Evolutionary conservation across 306 rosid genomes (phyloP).

Genomic region (Lagenaria siceraria): DNA sequence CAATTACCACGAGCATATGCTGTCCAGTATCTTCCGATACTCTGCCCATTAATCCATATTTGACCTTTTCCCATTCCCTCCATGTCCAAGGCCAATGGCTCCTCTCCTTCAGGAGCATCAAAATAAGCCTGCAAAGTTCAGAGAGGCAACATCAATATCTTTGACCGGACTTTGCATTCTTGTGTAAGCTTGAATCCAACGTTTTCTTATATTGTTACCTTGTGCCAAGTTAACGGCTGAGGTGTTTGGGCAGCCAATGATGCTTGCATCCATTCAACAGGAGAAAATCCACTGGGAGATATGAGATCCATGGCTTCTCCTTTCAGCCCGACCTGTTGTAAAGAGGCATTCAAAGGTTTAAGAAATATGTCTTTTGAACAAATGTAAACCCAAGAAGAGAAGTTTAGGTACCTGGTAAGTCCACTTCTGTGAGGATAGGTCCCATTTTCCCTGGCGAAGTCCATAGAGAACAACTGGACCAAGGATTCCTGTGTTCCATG

Average conservation of each 20-base stretch:
- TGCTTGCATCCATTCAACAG: slow-evolving; percentile 74
- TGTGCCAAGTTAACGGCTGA: slow-evolving; percentile 96
- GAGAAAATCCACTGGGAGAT: slow-evolving; percentile 50
- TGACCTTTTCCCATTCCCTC: slow-evolving; percentile 97
- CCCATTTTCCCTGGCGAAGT: slow-evolving; percentile 78
- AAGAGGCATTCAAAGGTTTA: neutral
- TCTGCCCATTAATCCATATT: slow-evolving; percentile 88
- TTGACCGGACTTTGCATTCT: neutral
- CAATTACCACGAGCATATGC: slow-evolving; percentile 63
- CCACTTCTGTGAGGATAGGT: slow-evolving; percentile 90
- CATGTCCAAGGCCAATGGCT: slow-evolving; percentile 89
- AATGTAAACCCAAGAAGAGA: neutral
- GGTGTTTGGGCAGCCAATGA: slow-evolving; percentile 46
- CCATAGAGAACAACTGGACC: slow-evolving; percentile 95
- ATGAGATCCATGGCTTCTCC: slow-evolving; percentile 91
- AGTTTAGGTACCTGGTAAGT: slow-evolving; percentile 60
- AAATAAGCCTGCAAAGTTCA: slow-evolving; percentile 49
- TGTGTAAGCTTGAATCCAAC: neutral
- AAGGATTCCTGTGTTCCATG: slow-evolving; percentile 96
- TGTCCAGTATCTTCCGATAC: slow-evolving; percentile 92
- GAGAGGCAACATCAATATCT: neutral
- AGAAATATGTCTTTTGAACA: neutral
- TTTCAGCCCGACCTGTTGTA: slow-evolving; percentile 76
- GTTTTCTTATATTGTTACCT: slow-evolving; percentile 27
- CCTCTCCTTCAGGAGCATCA: slow-evolving; percentile 73